Base-by-base conservation (phyloP, 2,329 filamentous ascomycete species). In the Orbilia blumenaviensis region DNA sequence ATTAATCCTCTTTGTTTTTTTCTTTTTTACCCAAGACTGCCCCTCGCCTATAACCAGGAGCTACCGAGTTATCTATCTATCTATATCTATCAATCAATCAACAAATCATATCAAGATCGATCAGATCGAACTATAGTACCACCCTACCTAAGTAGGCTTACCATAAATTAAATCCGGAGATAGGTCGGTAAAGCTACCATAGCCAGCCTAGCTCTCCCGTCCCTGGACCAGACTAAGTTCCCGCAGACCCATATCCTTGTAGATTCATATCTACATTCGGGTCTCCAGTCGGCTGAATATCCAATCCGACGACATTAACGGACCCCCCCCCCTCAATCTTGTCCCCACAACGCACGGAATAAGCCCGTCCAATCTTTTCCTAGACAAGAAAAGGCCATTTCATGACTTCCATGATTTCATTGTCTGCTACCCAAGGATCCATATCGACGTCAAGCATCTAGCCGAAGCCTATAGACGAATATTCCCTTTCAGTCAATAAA, bases 341-440 rank as follows among this genome's bases (percentile, higher is more conserved):
- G 27, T 21, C n/a, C 6, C 48, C 48, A 34, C 48, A 54, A 54
- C 48, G 48, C 48, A 34, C 46, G 29, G 12, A 27, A 2, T 16
- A n/a, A 29, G 14, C 2, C 12, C 14, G 42, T 14, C 42, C 42
- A 46, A 46, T 46, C 42, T 46, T 54, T n/a, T 54, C 27, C 27
- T 6, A 54, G 14, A n/a, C 42, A 46, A 23, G 41, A 44, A 54
- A n/a, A n/a, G n/a, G n/a, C n/a, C n/a, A n/a, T n/a, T n/a, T n/a
- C n/a, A n/a, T n/a, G n/a, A n/a, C n/a, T 34, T 32, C 48, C 48
- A 18, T 8, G 8, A 14, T 23, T 44, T 3, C n/a, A 34, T 34
- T 34, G n/a, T 54, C 27, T 54, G 34, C 23, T 34, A n/a, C n/a
- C 48, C 48, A 54, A 54, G 48, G n/a, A n/a, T n/a, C n/a, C n/a